Percentiles rank a stretch among this genome's conserved stretches.
Conservation (phyloP, 1,284 basidiomycete genomes). For the Thelephora terrestris region DNA sequence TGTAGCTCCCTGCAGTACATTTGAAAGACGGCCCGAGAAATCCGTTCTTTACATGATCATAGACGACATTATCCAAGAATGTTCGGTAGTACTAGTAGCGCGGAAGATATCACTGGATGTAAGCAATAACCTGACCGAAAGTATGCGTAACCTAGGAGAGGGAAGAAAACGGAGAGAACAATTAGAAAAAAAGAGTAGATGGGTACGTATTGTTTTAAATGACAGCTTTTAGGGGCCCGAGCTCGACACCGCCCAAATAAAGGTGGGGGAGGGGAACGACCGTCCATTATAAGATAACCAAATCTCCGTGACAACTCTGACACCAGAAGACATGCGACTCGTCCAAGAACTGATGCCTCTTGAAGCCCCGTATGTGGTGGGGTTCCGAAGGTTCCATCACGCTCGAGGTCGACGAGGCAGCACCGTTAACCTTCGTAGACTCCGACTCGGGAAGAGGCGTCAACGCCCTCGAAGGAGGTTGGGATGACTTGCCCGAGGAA, state of each 20-base stretch:
- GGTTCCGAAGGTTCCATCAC: conserved; percentile 11
- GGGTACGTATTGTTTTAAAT: too few species aligned
- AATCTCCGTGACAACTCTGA: conserved; percentile 64
- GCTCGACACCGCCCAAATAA: background rate
- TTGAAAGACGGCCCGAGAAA: background rate
- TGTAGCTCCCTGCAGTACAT: too few species aligned
- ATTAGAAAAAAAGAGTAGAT: too few species aligned
- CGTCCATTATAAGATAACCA: conserved; percentile 53
- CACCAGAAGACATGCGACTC: conserved; percentile 83
- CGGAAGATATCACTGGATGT: background rate
- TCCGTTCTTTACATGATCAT: background rate
- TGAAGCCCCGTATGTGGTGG: conserved; percentile 10
- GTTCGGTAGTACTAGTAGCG: conserved; percentile 3
- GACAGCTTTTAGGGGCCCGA: too few species aligned
- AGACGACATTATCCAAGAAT: conserved; percentile 2
- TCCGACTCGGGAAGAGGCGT: conserved; percentile 33
- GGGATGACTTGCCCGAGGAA: conserved; percentile 22
- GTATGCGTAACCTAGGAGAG: too few species aligned
- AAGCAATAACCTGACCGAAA: too few species aligned
- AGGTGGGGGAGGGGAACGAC: background rate
- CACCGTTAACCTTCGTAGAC: conserved; percentile 22
- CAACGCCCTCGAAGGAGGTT: conserved; percentile 34
- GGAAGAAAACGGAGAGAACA: too few species aligned
- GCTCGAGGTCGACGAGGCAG: conserved; percentile 10
- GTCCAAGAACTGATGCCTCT: conserved; percentile 63